phyloP scores from a whole-genome alignment of 768 basidiomycete species.

The Scleroderma citrinum region DNA sequence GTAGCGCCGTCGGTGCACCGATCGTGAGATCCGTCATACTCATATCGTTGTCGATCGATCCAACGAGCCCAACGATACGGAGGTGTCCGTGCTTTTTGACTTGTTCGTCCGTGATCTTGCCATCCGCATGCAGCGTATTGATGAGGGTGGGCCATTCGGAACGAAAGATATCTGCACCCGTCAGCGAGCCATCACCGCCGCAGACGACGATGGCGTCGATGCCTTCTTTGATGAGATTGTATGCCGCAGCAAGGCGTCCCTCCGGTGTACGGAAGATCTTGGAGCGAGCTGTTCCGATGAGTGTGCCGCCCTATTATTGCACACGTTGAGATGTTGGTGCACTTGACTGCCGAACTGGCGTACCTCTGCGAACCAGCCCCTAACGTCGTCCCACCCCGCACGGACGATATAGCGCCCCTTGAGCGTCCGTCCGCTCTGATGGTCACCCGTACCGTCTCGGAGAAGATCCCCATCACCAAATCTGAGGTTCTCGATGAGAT shows the following conservation, averaged over 20 bases:
- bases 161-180: constrained; percentile 91
- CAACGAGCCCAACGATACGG: constrained; percentile 96
- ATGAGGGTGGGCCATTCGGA: constrained; percentile 92
- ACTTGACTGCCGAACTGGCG: constrained; percentile 13
- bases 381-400: constrained; percentile 97
- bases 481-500: constrained; percentile 65
- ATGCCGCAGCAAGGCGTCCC: constrained; percentile 83
- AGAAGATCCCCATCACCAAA: constrained; percentile 78
- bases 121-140: constrained; percentile 54
- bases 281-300: constrained; percentile 92
- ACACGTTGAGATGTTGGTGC: background rate
- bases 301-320: constrained; percentile 71
- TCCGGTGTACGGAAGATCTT: constrained; percentile 78
- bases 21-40: constrained; percentile 96
- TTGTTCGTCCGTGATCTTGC: constrained; percentile 77
- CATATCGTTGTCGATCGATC: constrained; percentile 99
- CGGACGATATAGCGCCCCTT: constrained; percentile 91
- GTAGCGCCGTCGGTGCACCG: constrained; percentile 91
- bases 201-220: constrained; percentile 97
- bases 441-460: constrained; percentile 78
- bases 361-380: constrained; percentile 90
- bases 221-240: constrained; percentile 92
- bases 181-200: constrained; percentile 95
- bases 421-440: constrained; percentile 57
- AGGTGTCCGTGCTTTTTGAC: constrained; percentile 71